Conservation (phyloP, 2,329 filamentous ascomycete species). For the Dryadomyces quercus-mongolicae region DNA sequence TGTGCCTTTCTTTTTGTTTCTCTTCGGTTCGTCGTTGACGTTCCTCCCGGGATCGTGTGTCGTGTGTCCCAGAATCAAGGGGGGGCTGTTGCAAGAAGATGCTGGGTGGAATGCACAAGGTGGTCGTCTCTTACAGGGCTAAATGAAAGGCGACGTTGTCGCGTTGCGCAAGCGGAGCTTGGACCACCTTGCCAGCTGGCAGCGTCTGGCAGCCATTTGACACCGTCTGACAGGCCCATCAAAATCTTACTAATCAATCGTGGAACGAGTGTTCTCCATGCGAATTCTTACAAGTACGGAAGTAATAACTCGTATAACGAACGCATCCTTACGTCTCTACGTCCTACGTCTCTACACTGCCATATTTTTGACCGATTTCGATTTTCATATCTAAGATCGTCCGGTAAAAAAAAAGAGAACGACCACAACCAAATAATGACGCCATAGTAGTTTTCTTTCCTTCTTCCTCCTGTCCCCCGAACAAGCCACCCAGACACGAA, state of each 20-base stretch:
- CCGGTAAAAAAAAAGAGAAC: slow-evolving; percentile 4
- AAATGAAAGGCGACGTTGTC: slow-evolving; percentile 4
- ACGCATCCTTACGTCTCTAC: no score
- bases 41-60: background rate
- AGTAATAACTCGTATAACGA: no score
- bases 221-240: no score
- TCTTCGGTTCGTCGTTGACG: background rate
- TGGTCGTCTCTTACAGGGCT: background rate
- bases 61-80: no score
- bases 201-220: background rate
- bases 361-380: slow-evolving; percentile 5
- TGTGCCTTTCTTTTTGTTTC: background rate
- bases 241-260: no score
- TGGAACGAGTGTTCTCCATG: no score
- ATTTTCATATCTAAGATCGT: slow-evolving; percentile 6
- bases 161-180: slow-evolving; percentile 5
- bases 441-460: slow-evolving; percentile 1
- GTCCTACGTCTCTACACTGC: no score
- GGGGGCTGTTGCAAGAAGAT: no score
- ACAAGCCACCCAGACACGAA: background rate
- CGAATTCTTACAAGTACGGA: no score
- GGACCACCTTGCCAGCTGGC: slow-evolving; percentile 4
- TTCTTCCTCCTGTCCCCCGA: background rate
- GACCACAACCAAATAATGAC: slow-evolving; percentile 9
- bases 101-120: no score